Evolutionary conservation across 768 basidiomycete genomes (phyloP).

Genomic region (Gloeostereum incarnatum): DNA sequence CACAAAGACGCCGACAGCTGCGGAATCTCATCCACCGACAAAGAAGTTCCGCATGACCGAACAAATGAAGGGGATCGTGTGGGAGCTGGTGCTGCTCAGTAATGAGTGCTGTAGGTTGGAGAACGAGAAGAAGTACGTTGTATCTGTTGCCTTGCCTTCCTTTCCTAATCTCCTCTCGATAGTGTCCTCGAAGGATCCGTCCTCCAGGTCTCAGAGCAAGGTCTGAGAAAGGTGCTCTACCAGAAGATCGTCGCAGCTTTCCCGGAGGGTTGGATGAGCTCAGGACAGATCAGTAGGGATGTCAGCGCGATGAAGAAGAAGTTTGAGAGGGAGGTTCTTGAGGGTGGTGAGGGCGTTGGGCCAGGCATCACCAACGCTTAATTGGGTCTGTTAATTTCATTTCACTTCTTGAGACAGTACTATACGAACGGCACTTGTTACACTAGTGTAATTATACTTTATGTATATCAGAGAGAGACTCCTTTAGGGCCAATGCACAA

Average conservation of each 20-base stretch:
- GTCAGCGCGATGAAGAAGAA: conserved; percentile 85
- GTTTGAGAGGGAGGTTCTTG: conserved; percentile 63
- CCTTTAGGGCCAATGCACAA: too few relatives aligned
- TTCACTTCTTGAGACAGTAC: too few relatives aligned
- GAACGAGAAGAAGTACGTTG: conserved; percentile 50
- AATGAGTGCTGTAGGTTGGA: conserved; percentile 17
- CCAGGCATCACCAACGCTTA: too few relatives aligned
- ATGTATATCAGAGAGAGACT: too few relatives aligned
- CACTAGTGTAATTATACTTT: too few relatives aligned
- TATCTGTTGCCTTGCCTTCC: background rate
- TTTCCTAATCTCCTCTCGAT: too few relatives aligned
- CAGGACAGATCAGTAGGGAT: conserved; percentile 81
- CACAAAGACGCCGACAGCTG: conserved; percentile 3
- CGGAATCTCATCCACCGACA: conserved; percentile 50
- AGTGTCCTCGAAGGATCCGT: conserved; percentile 58
- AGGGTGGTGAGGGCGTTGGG: conserved; percentile 33
- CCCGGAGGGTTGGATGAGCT: conserved; percentile 79
- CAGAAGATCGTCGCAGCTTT: conserved; percentile 81
- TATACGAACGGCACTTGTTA: too few relatives aligned
- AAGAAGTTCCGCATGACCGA: conserved; percentile 79
- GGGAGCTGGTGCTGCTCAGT: conserved; percentile 35
- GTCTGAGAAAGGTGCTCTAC: conserved; percentile 70
- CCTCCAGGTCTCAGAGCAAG: conserved; percentile 73
- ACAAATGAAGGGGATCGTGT: conserved; percentile 68
- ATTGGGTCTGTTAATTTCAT: too few relatives aligned